Evolutionary conservation across 371 early-diverging fungal species (phyloP), one percentile per base, ranked within the genome.

Genomic region (Blakeslea trispora): DNA sequence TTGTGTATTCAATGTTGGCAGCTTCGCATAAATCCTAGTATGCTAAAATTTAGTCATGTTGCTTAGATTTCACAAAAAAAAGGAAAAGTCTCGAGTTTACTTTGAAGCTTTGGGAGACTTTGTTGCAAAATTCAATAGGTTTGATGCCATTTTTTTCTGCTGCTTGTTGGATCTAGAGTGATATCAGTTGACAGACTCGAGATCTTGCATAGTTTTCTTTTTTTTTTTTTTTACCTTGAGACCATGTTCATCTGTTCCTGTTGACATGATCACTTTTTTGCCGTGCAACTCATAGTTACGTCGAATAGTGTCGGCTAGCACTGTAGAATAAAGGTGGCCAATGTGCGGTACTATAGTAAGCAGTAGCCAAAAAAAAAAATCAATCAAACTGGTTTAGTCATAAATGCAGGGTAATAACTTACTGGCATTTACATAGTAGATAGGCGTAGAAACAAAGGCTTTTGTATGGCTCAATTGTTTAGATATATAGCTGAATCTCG

Each of bases 231-330:
- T 19, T 63, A 90, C 92, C 83, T 98, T 98, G 6, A 92, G 79
- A 4, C 98, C 98, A 72, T 98, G 98, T 66, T 98, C 98, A 61
- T 98, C 98, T 4, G 96, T 97, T 37, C 98, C 98, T 0, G 94
- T 93, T 19, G 85, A 80, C 37, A 92, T 69, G 21, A 90, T 54
- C 9, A 68, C 75, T 10, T 70, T 63, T 15, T 77, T 66, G 19
- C 93, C 93, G 44, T 80, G 84, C 45, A 95, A 55, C 19, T 75
- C 79, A 49, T 88, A 82, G 66, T 85, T 94, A 14, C 97, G 77
- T 48, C 81, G 82, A 18, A 92, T 61, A 1, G 88, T 84, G 61
- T 98, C 98, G 0, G 92, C 89, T 4, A 97, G 70, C 1, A 97
- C 91, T 0, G 88, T 77, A 7, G 96, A 88, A 71, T 95, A 95